Conservation (phyloP, 495 filamentous ascomycete genomes). For the Tuber melanosporum region DNA sequence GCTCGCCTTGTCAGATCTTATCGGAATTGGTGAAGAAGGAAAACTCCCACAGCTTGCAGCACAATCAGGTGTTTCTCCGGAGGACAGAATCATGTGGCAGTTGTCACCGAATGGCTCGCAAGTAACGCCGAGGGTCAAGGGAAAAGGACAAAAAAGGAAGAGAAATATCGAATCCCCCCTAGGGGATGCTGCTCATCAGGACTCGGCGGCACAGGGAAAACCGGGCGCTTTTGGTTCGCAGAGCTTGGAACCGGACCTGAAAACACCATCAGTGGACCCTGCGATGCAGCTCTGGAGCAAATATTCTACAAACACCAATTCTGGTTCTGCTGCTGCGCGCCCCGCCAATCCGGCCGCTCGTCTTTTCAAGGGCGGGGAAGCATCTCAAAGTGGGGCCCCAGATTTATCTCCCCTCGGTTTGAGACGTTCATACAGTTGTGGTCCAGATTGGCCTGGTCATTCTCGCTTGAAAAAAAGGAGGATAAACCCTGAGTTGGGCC, state of each 20-base stretch:
- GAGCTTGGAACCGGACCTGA: slow-evolving; percentile 53
- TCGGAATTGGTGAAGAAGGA: slow-evolving; percentile 59
- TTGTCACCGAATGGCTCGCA: slow-evolving; percentile 43
- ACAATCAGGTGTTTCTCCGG: slow-evolving; percentile 53
- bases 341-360: slow-evolving; percentile 33
- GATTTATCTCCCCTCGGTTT: slow-evolving; percentile 36
- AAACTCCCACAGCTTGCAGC: slow-evolving; percentile 44
- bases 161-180: slow-evolving; percentile 77
- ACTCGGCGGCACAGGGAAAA: slow-evolving; percentile 45
- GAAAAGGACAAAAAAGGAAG: slow-evolving; percentile 56
- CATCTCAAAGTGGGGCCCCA: slow-evolving; percentile 6
- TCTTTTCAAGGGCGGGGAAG: slow-evolving; percentile 32
- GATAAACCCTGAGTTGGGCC: slow-evolving; percentile 49
- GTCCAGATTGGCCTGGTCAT: slow-evolving; percentile 49
- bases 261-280: slow-evolving; percentile 74
- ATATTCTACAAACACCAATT: slow-evolving; percentile 41
- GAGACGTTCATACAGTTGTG: slow-evolving; percentile 34
- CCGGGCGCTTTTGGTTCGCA: slow-evolving; percentile 50
- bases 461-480: slow-evolving; percentile 52
- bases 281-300: slow-evolving; percentile 66
- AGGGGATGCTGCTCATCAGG: slow-evolving; percentile 59
- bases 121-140: slow-evolving; percentile 47
- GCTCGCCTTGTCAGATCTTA: slow-evolving; percentile 70
- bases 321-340: slow-evolving; percentile 15
- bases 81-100: slow-evolving; percentile 70